Evolutionary conservation across 2,329 filamentous ascomycete genomes (phyloP), one percentile per base, ranked within the genome.

Genomic region (Colletotrichum falcatum): DNA sequence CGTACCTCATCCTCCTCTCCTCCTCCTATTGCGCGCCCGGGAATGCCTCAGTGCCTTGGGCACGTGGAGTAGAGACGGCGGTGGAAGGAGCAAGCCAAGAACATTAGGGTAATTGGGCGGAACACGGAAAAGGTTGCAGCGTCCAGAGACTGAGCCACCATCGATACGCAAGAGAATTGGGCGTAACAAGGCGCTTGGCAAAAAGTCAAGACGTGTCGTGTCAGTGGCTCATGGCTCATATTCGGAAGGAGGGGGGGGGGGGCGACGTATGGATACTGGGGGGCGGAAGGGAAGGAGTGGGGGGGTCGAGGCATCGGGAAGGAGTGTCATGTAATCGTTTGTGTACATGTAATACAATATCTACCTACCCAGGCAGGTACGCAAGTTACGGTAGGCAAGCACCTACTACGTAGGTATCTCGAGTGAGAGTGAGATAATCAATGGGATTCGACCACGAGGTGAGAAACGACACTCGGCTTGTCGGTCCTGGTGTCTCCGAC

Each of bases 71-170:
- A 33, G 30, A 33, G 30, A 49, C 9, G 8, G 14, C 26, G 26
- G 7, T 16, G 48, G 26, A 51, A 9, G 48, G 23, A 9, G 26
- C 26, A 30, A 51, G 48, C 26, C 16, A 35, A 20, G 51, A 20
- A 35, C 11, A 54, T 11, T 28, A 18, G 46, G n/a, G 20, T 39
- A n/a, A 5, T 48, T 42, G 33, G 33, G 44, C n/a, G 49, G 46
- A 6, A 53, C 23, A 14, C 35, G 23, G 46, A 16, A 62, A 42
- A 49, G 39, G 51, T 58, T 61, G 62, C 61, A 35, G 61, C 35
- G 61, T 60, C 53, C 46, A 53, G 58, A 37, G 30, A 46, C 67
- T 70, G 67, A 59, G 67, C 67, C 67, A 59, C 58, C 28, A 53
- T 37, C 59, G 48, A 70, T 46, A 48, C 68, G 68, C 65, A 71